Percentiles rank a stretch among this genome's conserved stretches.
phyloP scores from a whole-genome alignment of 208 protist species.

The Wallacemonas rigidus region DNA sequence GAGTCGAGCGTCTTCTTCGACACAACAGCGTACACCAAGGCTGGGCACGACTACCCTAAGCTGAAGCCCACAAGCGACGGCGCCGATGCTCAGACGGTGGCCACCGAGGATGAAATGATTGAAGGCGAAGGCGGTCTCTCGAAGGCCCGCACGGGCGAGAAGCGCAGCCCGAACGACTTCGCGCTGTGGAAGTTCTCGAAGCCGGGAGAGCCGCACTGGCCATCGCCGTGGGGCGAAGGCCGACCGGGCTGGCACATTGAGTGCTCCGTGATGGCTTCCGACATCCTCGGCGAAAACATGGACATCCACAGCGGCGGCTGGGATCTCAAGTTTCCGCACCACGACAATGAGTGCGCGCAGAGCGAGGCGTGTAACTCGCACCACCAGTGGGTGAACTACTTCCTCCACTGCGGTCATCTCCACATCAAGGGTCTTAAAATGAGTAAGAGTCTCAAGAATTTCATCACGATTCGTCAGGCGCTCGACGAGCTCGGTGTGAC shows the following conservation, averaged over 20 bases:
- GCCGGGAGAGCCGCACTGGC: constrained; percentile 94
- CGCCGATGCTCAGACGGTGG: constrained; percentile 28
- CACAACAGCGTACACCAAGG: constrained; percentile 77
- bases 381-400: constrained; percentile 98
- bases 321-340: constrained; percentile 99
- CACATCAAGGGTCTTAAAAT: constrained; percentile 98
- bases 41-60: constrained; percentile 95
- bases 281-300: constrained; percentile 92
- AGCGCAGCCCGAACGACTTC: constrained; percentile 95
- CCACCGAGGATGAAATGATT: constrained; percentile 84
- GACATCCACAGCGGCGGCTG: constrained; percentile 98
- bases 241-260: constrained; percentile 99
- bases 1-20: constrained; percentile 97
- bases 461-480: constrained; percentile 96
- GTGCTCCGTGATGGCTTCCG: constrained; percentile 98
- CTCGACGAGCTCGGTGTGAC: constrained; percentile 77
- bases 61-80: constrained; percentile 57
- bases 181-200: constrained; percentile 98
- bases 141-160: constrained; percentile 77
- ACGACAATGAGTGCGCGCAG: constrained; percentile 99
- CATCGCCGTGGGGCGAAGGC: constrained; percentile 93
- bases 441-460: constrained; percentile 99
- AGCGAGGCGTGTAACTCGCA: constrained; percentile 87
- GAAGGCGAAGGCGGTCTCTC: constrained; percentile 91
- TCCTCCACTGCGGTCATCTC: constrained; percentile 97